Conservation (phyloP, 768 basidiomycete species). For the Phlebiopsis gigantea region DNA sequence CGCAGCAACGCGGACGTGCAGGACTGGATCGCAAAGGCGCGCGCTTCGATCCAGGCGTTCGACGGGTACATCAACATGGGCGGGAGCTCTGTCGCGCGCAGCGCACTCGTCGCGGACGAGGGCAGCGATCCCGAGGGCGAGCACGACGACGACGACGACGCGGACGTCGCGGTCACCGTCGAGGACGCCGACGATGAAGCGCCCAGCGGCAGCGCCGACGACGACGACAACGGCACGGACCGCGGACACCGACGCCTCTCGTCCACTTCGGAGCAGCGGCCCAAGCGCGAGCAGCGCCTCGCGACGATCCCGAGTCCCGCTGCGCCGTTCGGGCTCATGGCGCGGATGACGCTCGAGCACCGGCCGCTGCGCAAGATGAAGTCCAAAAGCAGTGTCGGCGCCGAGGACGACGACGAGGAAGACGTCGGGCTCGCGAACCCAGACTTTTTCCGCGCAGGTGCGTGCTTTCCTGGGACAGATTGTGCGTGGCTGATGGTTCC, state of each 20-base stretch:
- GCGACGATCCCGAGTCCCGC: conserved; percentile 57
- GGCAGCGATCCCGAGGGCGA: conserved; percentile 15
- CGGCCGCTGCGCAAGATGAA: conserved; percentile 16
- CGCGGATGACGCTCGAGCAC: conserved; percentile 50
- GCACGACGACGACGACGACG: conserved; percentile 24
- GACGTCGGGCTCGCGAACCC: conserved; percentile 62
- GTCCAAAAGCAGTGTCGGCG: conserved; percentile 27
- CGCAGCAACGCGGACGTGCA: conserved; percentile 51
- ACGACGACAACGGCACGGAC: neutral
- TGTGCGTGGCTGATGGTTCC: conserved; percentile 26
- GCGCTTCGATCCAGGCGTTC: conserved; percentile 62
- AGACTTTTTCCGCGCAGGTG: conserved; percentile 64
- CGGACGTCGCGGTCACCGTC: conserved; percentile 25
- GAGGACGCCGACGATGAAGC: conserved; percentile 26
- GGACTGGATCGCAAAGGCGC: conserved; percentile 75
- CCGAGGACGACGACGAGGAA: conserved; percentile 34
- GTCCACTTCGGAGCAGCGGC: conserved; percentile 16
- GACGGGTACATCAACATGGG: conserved; percentile 62
- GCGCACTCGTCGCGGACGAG: conserved; percentile 44
- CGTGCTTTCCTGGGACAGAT: conserved; percentile 17
- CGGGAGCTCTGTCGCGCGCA: conserved; percentile 46
- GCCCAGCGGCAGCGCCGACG: conserved; percentile 25
- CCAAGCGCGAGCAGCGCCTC: conserved; percentile 31
- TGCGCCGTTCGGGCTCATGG: conserved; percentile 72
- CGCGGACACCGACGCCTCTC: neutral